Conservation (phyloP, 2,329 filamentous ascomycete genomes). For the Trichocomaceae sp. region DNA sequence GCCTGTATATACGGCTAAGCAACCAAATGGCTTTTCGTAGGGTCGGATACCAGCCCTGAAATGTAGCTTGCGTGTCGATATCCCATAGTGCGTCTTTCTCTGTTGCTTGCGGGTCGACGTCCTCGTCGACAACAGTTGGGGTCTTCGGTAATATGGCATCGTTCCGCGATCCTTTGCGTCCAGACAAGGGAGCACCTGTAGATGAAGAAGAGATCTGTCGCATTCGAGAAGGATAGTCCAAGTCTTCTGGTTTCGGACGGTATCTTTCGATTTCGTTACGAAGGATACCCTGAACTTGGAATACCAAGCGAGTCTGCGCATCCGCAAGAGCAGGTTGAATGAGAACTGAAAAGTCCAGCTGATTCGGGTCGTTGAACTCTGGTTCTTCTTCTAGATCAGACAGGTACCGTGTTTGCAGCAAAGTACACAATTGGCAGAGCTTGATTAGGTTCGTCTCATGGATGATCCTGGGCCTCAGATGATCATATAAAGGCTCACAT, state of each 20-base stretch:
- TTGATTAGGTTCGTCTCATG: conserved; percentile 61
- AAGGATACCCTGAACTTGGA: conserved; percentile 57
- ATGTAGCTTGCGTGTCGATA: conserved; percentile 51
- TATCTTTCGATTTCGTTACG: conserved; percentile 61
- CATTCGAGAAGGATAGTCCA: conserved; percentile 56
- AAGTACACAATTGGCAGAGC: conserved; percentile 60
- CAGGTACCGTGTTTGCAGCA: conserved; percentile 61
- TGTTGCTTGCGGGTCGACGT: conserved; percentile 34
- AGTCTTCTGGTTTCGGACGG: conserved; percentile 57
- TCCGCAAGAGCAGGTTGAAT: conserved; percentile 62
- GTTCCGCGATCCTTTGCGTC: conserved; percentile 41
- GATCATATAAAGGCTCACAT: conserved; percentile 62
- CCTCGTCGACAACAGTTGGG: conserved; percentile 48
- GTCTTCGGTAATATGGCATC: conserved; percentile 39
- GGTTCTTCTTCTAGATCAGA: conserved; percentile 51
- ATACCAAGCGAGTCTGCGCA: conserved; percentile 60
- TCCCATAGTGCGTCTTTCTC: conserved; percentile 45
- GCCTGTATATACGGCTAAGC: conserved; percentile 61
- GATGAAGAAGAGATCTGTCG: conserved; percentile 38
- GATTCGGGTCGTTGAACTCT: conserved; percentile 44
- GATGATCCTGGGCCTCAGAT: conserved; percentile 58
- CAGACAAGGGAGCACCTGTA: conserved; percentile 46
- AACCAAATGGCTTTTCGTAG: conserved; percentile 62
- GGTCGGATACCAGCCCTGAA: conserved; percentile 60
- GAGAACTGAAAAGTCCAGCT: conserved; percentile 56